Conservation (phyloP, 2,329 filamentous ascomycete genomes). For the Penicillium sp. region DNA sequence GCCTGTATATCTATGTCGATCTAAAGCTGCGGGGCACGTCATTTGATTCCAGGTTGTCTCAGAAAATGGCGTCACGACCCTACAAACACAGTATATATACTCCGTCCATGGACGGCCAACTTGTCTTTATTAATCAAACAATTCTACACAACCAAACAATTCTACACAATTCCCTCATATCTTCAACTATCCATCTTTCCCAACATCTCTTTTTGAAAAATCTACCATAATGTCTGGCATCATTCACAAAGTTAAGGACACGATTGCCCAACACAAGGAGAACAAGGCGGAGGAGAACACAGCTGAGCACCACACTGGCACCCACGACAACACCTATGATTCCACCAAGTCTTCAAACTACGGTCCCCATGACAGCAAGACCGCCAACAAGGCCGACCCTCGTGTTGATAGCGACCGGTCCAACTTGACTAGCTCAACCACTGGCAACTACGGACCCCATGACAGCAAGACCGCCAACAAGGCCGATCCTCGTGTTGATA, state of each 20-base stretch:
- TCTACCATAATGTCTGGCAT: conserved; percentile 16
- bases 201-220: background rate
- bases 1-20: background rate
- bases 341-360: conserved; percentile 14
- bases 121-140: background rate
- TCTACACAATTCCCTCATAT: background rate
- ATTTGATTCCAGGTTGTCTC: background rate
- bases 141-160: too few relatives aligned
- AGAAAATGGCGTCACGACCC: background rate
- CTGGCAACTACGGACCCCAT: conserved; percentile 15
- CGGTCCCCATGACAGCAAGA: conserved; percentile 16
- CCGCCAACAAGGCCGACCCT: conserved; percentile 13
- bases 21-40: background rate
- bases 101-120: background rate
- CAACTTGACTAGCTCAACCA: background rate
- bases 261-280: conserved; percentile 13
- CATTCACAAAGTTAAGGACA: conserved; percentile 22
- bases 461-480: conserved; percentile 19
- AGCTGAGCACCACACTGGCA: conserved; percentile 2
- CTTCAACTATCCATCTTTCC: background rate
- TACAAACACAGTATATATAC: background rate
- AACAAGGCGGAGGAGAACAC: conserved; percentile 3
- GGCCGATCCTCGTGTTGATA: conserved; percentile 11
- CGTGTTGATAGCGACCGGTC: conserved; percentile 17
- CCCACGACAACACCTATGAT: conserved; percentile 9